Evolutionary conservation across 2,329 filamentous ascomycete genomes (phyloP).

Genomic region (Hypoxylon sp.): DNA sequence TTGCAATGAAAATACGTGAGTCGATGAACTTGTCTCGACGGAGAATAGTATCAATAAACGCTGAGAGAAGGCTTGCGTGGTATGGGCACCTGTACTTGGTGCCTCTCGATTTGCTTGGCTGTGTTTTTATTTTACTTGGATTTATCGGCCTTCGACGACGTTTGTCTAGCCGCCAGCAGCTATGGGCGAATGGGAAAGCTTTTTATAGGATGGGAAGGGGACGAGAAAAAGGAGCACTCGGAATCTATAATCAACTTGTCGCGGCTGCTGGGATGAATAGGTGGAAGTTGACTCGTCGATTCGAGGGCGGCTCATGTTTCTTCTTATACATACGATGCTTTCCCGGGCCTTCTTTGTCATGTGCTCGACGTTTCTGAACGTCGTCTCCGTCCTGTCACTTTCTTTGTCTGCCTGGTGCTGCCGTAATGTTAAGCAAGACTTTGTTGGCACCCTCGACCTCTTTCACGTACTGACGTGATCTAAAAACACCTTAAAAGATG

Average conservation of each 20-base stretch:
- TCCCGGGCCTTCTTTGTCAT: constrained; percentile 39
- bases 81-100: constrained; percentile 7
- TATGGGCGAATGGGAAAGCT: constrained; percentile 33
- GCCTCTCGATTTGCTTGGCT: no score
- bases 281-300: constrained; percentile 28
- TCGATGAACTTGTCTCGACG: constrained; percentile 6
- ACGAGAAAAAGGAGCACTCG: constrained; percentile 42
- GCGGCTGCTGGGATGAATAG: constrained; percentile 37
- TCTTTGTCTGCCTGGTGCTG: constrained; percentile 34
- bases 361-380: constrained; percentile 33
- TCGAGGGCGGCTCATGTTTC: constrained; percentile 33
- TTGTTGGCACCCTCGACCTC: constrained; percentile 38
- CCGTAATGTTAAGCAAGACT: constrained; percentile 32
- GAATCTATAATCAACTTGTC: constrained; percentile 39
- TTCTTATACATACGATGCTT: constrained; percentile 44
- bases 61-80: constrained; percentile 26
- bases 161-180: constrained; percentile 45
- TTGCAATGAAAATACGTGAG: background rate
- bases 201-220: constrained; percentile 31
- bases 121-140: constrained; percentile 19
- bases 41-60: constrained; percentile 23
- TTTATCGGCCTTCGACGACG: constrained; percentile 38
- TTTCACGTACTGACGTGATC: constrained; percentile 32
- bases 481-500: constrained; percentile 28
- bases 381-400: constrained; percentile 28